Base-by-base conservation (phyloP, 1,139 yeast genomes). In the Candida sanyaensis region DNA sequence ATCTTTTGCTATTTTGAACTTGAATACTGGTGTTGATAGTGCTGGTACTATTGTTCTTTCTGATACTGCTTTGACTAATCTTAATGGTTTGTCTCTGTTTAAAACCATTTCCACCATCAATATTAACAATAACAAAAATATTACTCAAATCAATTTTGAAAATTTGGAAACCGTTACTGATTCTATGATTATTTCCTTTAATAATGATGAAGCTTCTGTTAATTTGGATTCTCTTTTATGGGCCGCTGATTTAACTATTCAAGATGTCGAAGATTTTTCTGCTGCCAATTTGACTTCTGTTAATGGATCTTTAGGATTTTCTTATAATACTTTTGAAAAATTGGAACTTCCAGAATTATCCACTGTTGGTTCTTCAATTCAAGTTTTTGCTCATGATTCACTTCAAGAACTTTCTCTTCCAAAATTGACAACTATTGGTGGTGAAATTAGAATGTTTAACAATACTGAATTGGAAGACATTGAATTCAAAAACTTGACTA, bases 201-300 rank as follows among this genome's bases (percentile, higher is more conserved):
- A 75, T 66, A 63, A 67, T 55, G 79, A 75, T 60, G 60, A 70
- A 40, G 72, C 77, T 59, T 63, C 66, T 36, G 66, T 75, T 51
- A 62, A 57, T 40, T 63, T 75, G 57, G 72, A 74, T 53, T 50
- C 59, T 47, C 71, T 75, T 61, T 46, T 56, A 40, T 71, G 75
- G 74, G 77, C 79, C 37, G 66, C 77, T 43, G 74, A 75, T 64
- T 64, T 75, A 56, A 73, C 79, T 48, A 58, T 75, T 48, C 79
- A 75, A 61, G 79, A 75, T 56, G 73, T 69, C 42, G 59, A 63
- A 29, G 58, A 60, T 21, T 55, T 75, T 31, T 57, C 65, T 36
- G 71, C 69, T 46, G 45, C 60, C 30, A 66, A 66, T 61, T 71
- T 75, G 63, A 60, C 73, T 44, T 50, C 66, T 32, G 76, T 75